These are phyloP conservation scores for Cordyceps javanica DNA, from an alignment of 2,329 filamentous ascomycete genomes.

Conservation along the genomic window DNA sequence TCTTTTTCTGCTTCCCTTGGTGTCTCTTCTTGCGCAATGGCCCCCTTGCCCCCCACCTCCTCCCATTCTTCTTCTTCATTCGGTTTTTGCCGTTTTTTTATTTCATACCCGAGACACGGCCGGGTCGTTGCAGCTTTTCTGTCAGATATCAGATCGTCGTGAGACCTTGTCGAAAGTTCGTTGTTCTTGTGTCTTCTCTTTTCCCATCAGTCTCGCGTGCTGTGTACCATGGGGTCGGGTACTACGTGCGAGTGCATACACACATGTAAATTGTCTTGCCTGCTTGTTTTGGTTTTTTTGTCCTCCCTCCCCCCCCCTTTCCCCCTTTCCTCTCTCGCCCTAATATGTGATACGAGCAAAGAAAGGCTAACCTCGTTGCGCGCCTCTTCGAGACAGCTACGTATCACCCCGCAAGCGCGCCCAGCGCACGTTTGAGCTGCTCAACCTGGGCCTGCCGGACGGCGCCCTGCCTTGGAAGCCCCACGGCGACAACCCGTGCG, in stretches of 20 bases:
- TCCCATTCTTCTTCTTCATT: not conserved
- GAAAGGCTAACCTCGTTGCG: not conserved
- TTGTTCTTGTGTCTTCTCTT: not conserved
- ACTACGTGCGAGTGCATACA: not conserved
- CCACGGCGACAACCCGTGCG: slow-evolving; percentile 33
- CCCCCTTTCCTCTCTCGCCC: not conserved
- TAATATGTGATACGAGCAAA: not conserved
- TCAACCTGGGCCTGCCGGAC: slow-evolving; percentile 65
- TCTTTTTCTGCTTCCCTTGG: not conserved
- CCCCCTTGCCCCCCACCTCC: not conserved
- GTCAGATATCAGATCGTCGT: not conserved
- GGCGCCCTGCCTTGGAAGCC: slow-evolving; percentile 63
- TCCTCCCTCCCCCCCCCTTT: no score
- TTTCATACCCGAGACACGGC: not conserved
- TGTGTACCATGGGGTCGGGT: not conserved
- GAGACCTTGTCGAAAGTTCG: not conserved
- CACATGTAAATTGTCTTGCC: not conserved
- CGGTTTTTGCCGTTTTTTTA: no score
- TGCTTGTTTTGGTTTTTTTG: not conserved
- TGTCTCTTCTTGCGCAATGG: not conserved
- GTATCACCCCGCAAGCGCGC: slow-evolving; percentile 82
- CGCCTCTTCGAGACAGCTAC: slow-evolving; percentile 49
- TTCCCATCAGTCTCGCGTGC: not conserved
- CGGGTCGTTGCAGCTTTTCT: not conserved
- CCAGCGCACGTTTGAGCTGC: slow-evolving; percentile 82